Percentiles rank a stretch among this genome's conserved stretches.
Conservation (phyloP, 2,329 filamentous ascomycete species). For the Tolypocladium pustulatum region DNA sequence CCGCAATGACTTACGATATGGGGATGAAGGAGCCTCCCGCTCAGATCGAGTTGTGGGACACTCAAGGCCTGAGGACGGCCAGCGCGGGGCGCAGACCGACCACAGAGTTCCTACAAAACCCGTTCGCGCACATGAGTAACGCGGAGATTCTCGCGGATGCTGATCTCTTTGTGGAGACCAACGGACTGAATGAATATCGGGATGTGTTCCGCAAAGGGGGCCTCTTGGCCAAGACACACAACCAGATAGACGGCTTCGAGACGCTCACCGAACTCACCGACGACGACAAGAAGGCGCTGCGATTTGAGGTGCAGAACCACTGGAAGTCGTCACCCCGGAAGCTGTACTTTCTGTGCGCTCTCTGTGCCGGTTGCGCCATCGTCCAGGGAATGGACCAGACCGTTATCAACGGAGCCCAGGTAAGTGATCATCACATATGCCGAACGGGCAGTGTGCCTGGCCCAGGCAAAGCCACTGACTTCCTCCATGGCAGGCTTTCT, state of each 20-base stretch:
- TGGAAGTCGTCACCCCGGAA: slow-evolving; percentile 20
- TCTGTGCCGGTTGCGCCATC: slow-evolving; percentile 35
- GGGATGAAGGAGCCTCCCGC: neutral
- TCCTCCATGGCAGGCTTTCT: slow-evolving; percentile 21
- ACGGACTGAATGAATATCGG: slow-evolving; percentile 20
- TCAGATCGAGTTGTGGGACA: neutral
- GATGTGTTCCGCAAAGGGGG: slow-evolving; percentile 42
- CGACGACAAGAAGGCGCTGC: slow-evolving; percentile 16
- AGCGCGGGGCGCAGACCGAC: neutral
- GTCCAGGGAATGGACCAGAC: slow-evolving; percentile 60
- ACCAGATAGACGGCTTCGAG: slow-evolving; percentile 18
- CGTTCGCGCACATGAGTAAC: slow-evolving; percentile 16
- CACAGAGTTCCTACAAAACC: slow-evolving; percentile 10
- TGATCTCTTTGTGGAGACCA: slow-evolving; percentile 22
- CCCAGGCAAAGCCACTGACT: neutral
- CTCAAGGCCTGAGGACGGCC: neutral
- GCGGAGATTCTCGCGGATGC: slow-evolving; percentile 22
- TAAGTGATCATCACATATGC: slow-evolving; percentile 11
- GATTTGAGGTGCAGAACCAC: slow-evolving; percentile 16
- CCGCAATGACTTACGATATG: neutral
- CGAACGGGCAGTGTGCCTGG: neutral
- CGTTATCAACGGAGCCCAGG: slow-evolving; percentile 53
- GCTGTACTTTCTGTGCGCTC: slow-evolving; percentile 23
- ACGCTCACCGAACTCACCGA: slow-evolving; percentile 13
- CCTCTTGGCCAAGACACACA: slow-evolving; percentile 36